Base-by-base conservation (phyloP, 768 basidiomycete species). In the Macrolepiota albuminosa region DNA sequence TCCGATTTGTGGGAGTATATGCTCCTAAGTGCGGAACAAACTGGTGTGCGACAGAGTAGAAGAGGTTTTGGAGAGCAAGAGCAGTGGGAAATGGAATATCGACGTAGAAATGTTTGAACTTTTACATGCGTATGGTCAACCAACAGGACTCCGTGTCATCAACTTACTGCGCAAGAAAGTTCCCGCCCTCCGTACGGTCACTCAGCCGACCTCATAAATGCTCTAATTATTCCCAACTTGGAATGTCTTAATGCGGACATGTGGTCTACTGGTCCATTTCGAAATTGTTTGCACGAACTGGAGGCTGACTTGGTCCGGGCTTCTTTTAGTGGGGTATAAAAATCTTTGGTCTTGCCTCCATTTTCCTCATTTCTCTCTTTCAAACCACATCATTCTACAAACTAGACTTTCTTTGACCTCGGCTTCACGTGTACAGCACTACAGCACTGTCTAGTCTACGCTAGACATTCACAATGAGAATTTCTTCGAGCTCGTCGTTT, bases 1-100 rank as follows among this genome's bases (percentile, higher is more conserved):
- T 73, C 75, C 36, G 76, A 76, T 47, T 64, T 86, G 26, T 84
- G 82, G 82, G 74, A 81, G 48, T 75, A 76, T 59, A 60, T 72
- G 34, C 64, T 78, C 26, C 69, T 81, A 54, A 78, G 78, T 57
- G 74, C 80, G 42, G 72, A 71, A 54, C 66, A 64, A 39, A 60
- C 63, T 39, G 57, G 57, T 62, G 61, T 65, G n/a, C 62, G 67
- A 39, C 66, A 67, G 58, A 67, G 70, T 60, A 76, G 76, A 57
- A 69, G 75, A 52, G 75, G 73, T 37, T 71, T 76, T 36, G 78
- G 75, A 36, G 80, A 82, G 49, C 75, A 78, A 47, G 80, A 83
- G 61, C 70, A 82, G 14, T 88, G 83, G 81, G 88, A 89, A 72
- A 83, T 89, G 84, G 81, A 70, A 43, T 31, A 54, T 49, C 63